Conservation (phyloP, 345 rosid species). For the Turnera subulata region DNA sequence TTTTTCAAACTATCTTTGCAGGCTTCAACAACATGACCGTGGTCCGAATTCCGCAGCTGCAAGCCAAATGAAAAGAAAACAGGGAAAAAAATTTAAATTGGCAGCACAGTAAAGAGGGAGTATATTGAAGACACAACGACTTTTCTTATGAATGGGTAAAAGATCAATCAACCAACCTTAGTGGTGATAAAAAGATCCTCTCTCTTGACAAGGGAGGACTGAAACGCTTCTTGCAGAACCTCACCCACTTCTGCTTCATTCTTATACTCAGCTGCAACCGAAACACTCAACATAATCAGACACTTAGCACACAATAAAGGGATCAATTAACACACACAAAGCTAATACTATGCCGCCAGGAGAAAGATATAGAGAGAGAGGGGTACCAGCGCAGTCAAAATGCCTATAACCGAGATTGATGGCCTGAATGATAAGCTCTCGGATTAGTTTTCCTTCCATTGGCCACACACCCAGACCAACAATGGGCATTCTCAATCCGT, state of each 20-base stretch:
- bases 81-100: too few relatives aligned
- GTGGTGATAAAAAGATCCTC: conserved; percentile 84
- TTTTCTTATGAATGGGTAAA: too few relatives aligned
- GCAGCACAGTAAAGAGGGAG: too few relatives aligned
- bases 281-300: background rate
- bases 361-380: background rate
- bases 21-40: conserved; percentile 81
- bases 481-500: conserved; percentile 69
- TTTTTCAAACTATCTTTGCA: conserved; percentile 88
- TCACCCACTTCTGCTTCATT: conserved; percentile 77
- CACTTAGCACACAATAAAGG: too few relatives aligned
- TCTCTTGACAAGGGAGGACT: conserved; percentile 59
- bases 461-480: conserved; percentile 86
- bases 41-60: conserved; percentile 98
- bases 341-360: too few relatives aligned
- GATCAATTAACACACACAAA: too few relatives aligned
- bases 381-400: conserved; percentile 82
- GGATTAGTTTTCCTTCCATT: conserved; percentile 56
- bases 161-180: too few relatives aligned
- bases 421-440: conserved; percentile 63
- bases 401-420: conserved; percentile 88
- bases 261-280: conserved; percentile 59
- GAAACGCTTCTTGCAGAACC: conserved; percentile 61
- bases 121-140: too few relatives aligned
- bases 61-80: background rate